Evolutionary conservation across 495 filamentous ascomycete species (phyloP), one percentile per base, ranked within the genome.

Genomic region (Neurospora sp.): DNA sequence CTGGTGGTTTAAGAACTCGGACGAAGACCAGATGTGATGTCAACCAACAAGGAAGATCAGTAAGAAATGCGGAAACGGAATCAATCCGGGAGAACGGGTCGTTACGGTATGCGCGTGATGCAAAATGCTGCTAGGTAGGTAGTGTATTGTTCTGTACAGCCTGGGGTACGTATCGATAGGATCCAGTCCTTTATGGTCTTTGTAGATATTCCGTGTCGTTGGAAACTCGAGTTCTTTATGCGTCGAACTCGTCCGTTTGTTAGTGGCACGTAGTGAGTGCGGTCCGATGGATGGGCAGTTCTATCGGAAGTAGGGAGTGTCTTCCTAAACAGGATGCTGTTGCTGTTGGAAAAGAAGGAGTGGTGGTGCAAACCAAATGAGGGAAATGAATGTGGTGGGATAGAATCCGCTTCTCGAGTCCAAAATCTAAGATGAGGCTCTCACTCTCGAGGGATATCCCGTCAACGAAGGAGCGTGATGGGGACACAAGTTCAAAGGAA

Each of bases 131-230:
- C 12, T 65, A 65, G 16, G 27, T 65, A 65, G 53, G 27, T 27
- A 65, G 53, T 65, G 53, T 65, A 65, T 65, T 65, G 53, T 65
- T 65, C 14, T 35, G 53, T 61, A 61, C 68, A 45, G 71, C 31
- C 39, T 70, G 17, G 70, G 70, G 41, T 44, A 59, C 16, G 70
- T 61, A 38, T 31, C 27, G 27, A 31, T 35, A 69, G 61, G 73
- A 74, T 72, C 73, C 59, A 69, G 70, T 72, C 70, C 70, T 68
- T 72, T 68, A 65, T 65, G 14, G 53, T 65, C 53, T 65, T 65
- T 35, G 53, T 65, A 35, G 7, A 35, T 35, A 17, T 65, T 65
- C 53, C 53, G 27, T 16, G 22, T 61, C 27, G 53, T 61, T 61
- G 53, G 53, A 61, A 61, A 35, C 53, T 31, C 27, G 31, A 65